Evolutionary conservation across 208 protist species (phyloP).

Genomic region (Sergeia podlipaevii): DNA sequence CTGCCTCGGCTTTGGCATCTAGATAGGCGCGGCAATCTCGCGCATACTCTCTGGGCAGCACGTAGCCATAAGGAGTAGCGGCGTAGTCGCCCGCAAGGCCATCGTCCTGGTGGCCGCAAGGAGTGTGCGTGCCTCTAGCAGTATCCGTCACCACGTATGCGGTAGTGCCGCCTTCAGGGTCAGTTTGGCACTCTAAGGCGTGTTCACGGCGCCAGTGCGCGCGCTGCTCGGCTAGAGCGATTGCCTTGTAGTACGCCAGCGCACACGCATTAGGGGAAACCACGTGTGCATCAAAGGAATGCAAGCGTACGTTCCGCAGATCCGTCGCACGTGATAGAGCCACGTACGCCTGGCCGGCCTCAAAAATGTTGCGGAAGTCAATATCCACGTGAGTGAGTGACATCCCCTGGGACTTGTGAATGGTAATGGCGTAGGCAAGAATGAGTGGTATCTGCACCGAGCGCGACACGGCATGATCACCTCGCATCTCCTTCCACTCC

Average conservation of each 20-base stretch:
- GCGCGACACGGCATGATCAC: slow-evolving; percentile 34
- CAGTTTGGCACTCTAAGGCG: too few relatives aligned
- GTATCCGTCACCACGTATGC: neutral
- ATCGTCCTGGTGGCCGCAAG: neutral
- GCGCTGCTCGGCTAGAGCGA: slow-evolving; percentile 32
- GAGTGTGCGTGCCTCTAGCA: neutral
- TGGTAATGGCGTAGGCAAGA: slow-evolving; percentile 95
- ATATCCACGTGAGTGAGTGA: slow-evolving; percentile 80
- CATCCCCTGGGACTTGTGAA: slow-evolving; percentile 97
- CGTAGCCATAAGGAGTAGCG: slow-evolving; percentile 7
- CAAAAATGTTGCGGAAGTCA: slow-evolving; percentile 76
- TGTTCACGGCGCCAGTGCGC: slow-evolving; percentile 25
- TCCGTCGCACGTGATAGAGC: slow-evolving; percentile 84
- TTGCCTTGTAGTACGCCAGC: slow-evolving; percentile 80
- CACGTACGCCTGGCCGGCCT: slow-evolving; percentile 86
- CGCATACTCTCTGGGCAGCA: neutral
- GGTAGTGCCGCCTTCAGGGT: neutral
- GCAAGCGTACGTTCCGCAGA: slow-evolving; percentile 47
- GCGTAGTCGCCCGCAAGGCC: neutral
- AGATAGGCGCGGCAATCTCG: neutral
- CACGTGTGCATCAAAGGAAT: slow-evolving; percentile 51
- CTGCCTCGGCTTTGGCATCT: neutral
- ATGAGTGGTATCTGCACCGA: slow-evolving; percentile 89
- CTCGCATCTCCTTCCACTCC: slow-evolving; percentile 62
- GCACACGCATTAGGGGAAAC: slow-evolving; percentile 55